Percentiles rank a stretch among this genome's conserved stretches.
These are phyloP conservation scores for Corchorus capsularis DNA, from an alignment of 345 rosid genomes.

Conservation along the genomic window DNA sequence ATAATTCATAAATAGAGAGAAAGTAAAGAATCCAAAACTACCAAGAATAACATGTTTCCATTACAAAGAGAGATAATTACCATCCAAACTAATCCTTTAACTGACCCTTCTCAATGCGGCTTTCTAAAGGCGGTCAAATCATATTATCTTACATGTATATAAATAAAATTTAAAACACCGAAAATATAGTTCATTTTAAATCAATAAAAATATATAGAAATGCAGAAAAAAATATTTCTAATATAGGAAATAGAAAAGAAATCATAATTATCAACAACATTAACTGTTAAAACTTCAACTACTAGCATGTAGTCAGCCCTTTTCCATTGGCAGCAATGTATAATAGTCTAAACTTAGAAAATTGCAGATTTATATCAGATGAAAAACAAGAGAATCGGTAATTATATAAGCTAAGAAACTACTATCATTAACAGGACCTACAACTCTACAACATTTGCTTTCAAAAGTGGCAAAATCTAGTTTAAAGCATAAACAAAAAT, in stretches of 20 bases:
- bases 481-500: not conserved
- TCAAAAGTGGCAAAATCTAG: not conserved
- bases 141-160: too few species aligned
- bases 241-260: too few species aligned
- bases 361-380: not conserved
- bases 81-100: too few species aligned
- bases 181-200: too few species aligned
- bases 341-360: not conserved
- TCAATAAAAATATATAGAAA: too few species aligned
- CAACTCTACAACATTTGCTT: not conserved
- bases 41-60: not conserved
- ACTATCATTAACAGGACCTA: not conserved
- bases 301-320: not conserved
- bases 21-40: not conserved
- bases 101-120: too few species aligned
- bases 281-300: too few species aligned
- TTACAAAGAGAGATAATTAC: too few species aligned
- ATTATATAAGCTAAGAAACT: not conserved
- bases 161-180: too few species aligned
- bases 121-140: too few species aligned
- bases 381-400: not conserved
- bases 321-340: not conserved
- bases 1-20: not conserved
- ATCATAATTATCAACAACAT: too few species aligned
- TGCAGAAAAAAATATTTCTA: too few species aligned